Conservation (phyloP, 495 filamentous ascomycete genomes). For the Xylaria palmicola region DNA sequence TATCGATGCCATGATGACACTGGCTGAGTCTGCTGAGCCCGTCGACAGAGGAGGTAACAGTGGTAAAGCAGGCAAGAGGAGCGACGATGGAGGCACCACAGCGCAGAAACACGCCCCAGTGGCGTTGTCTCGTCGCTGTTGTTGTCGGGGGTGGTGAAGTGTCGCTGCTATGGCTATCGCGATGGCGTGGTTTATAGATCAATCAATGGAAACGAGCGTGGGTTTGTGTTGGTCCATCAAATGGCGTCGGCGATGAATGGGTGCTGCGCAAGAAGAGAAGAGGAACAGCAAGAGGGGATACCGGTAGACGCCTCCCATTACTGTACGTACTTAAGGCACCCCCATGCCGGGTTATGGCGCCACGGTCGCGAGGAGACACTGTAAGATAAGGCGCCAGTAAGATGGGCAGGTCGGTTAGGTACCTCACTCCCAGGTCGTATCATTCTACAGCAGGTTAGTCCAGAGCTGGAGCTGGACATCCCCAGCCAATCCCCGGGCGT, state of each 20-base stretch:
- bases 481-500: too few relatives aligned
- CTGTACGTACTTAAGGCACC: not conserved
- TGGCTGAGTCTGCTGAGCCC: not conserved
- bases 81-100: not conserved
- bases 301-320: not conserved
- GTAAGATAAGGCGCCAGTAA: not conserved
- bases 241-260: not conserved
- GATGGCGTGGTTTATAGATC: not conserved
- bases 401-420: not conserved
- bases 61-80: not conserved
- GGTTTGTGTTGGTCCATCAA: not conserved
- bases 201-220: not conserved
- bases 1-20: constrained; percentile 20
- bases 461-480: too few relatives aligned
- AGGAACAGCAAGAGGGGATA: not conserved
- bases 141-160: not conserved
- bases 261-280: not conserved
- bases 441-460: too few relatives aligned
- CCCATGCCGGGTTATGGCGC: not conserved
- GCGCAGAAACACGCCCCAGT: not conserved
- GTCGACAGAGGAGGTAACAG: not conserved
- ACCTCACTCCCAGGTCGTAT: too few relatives aligned
- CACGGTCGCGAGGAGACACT: not conserved
- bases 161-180: not conserved
- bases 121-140: not conserved